Evolutionary conservation across 371 early-diverging fungal genomes (phyloP).

Genomic region (Mucor ambiguus): DNA sequence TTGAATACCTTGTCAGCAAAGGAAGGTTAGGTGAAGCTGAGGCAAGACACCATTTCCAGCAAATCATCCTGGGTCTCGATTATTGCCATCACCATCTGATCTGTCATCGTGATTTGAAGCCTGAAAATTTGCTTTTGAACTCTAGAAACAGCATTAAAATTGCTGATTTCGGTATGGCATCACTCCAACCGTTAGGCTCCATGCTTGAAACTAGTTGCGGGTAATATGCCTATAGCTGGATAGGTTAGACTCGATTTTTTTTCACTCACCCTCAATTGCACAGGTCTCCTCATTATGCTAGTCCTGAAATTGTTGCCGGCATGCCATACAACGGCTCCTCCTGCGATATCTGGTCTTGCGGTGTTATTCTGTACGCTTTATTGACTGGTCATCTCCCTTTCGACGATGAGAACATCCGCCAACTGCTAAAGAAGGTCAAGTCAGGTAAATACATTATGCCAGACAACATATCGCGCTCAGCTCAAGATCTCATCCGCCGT

Average conservation of each 20-base stretch:
- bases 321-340: slow-evolving; percentile 75
- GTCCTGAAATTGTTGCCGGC: slow-evolving; percentile 91
- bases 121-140: slow-evolving; percentile 93
- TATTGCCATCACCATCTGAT: slow-evolving; percentile 82
- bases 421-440: slow-evolving; percentile 72
- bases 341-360: slow-evolving; percentile 81
- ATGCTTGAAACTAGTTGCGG: slow-evolving; percentile 85
- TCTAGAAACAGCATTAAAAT: slow-evolving; percentile 77
- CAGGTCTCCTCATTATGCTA: slow-evolving; percentile 90
- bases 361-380: slow-evolving; percentile 77
- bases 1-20: slow-evolving; percentile 53
- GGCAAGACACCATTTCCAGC: slow-evolving; percentile 92
- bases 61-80: slow-evolving; percentile 93
- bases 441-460: slow-evolving; percentile 63
- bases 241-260: neutral
- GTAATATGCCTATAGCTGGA: slow-evolving; percentile 19
- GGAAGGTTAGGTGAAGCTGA: slow-evolving; percentile 70
- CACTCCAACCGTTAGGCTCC: slow-evolving; percentile 70
- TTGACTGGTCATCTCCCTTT: slow-evolving; percentile 82
- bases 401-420: slow-evolving; percentile 79
- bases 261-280: neutral
- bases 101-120: slow-evolving; percentile 95
- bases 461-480: slow-evolving; percentile 62
- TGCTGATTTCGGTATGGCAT: slow-evolving; percentile 89
- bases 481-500: slow-evolving; percentile 62